Conservation (phyloP, 352 stramenopile genomes). For the Phytophthora nicotianae region DNA sequence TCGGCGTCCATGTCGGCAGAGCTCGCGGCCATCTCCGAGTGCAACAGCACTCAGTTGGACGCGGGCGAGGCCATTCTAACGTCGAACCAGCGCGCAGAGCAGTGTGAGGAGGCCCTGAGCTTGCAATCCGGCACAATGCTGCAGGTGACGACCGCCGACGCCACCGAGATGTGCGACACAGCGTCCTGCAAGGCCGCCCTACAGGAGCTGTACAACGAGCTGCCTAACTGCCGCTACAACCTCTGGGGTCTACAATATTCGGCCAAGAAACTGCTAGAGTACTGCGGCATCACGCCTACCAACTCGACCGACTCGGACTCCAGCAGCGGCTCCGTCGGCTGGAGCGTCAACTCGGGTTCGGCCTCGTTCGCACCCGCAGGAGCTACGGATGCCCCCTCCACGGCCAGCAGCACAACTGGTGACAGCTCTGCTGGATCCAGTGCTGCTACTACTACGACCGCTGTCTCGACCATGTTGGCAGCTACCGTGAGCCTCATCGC, state of each 20-base stretch:
- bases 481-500: slow-evolving; percentile 33
- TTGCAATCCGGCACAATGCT: slow-evolving; percentile 42
- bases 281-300: slow-evolving; percentile 53
- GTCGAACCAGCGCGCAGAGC: slow-evolving; percentile 56
- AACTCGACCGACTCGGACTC: slow-evolving; percentile 32
- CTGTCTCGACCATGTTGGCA: slow-evolving; percentile 29
- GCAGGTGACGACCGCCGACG: slow-evolving; percentile 47
- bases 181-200: slow-evolving; percentile 56
- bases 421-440: slow-evolving; percentile 30
- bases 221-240: slow-evolving; percentile 68
- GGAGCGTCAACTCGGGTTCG: slow-evolving; percentile 29
- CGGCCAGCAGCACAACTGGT: slow-evolving; percentile 19
- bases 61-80: slow-evolving; percentile 37
- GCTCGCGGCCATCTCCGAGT: slow-evolving; percentile 49
- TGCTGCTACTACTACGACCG: slow-evolving; percentile 11
- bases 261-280: slow-evolving; percentile 46
- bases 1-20: slow-evolving; percentile 35
- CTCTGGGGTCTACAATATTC: slow-evolving; percentile 55
- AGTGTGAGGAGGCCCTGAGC: slow-evolving; percentile 50
- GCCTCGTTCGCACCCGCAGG: slow-evolving; percentile 46
- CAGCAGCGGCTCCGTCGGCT: slow-evolving; percentile 24
- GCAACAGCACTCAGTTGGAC: slow-evolving; percentile 50
- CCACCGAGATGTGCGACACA: slow-evolving; percentile 47
- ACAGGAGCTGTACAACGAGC: slow-evolving; percentile 57
- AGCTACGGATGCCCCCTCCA: slow-evolving; percentile 39